Base-by-base conservation (phyloP, 2,329 filamentous ascomycete species). In the Lachnellula cervina region DNA sequence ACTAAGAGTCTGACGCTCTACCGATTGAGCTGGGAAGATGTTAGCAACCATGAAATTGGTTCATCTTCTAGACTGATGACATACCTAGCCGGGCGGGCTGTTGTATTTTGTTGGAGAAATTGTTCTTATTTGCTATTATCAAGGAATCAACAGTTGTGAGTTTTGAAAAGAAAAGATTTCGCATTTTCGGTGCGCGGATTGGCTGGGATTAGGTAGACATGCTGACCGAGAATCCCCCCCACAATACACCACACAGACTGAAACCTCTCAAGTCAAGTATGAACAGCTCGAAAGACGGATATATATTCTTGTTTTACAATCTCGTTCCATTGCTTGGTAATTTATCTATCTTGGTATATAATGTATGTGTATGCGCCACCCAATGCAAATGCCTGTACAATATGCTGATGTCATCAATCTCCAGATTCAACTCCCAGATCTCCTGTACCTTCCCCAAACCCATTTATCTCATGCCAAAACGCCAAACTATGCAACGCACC, bases 1-100 rank as follows among this genome's bases (percentile, higher is more conserved):
- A 17, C 37, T 51, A 51, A 51, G 49, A 51, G 49, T 51, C 49
- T 42, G 37, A 51, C 49, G 49, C 49, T 51, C 49, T 51, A 51
- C 49, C 49, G 49, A 51, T 51, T 53, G 32, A 47, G 51, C 42
- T 53, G 44, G 44, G 44, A 46, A 46, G 44, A 46, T 46, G 44
- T 46, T 46, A 46, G 44, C 23, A 25, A 46, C 23, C 21, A 28
- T 25, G 9, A 11, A 16, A 5, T 32, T 46, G 44, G 14, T 25
- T 46, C 44, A 46, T 46, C 44, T 46, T 46, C 44, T 44, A 46
- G 44, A 46, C 44, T 34, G 44, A 11, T 46, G 14, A 46, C 44
- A 28, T 46, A 46, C 44, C 44, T 46, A 46, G 44, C 44, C 44
- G 44, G 44, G 44, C 44, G 21, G 44, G 44, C 44, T 46, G 11